Evolutionary conservation across 345 rosid genomes (phyloP).

Genomic region (Salix koriyanagi): DNA sequence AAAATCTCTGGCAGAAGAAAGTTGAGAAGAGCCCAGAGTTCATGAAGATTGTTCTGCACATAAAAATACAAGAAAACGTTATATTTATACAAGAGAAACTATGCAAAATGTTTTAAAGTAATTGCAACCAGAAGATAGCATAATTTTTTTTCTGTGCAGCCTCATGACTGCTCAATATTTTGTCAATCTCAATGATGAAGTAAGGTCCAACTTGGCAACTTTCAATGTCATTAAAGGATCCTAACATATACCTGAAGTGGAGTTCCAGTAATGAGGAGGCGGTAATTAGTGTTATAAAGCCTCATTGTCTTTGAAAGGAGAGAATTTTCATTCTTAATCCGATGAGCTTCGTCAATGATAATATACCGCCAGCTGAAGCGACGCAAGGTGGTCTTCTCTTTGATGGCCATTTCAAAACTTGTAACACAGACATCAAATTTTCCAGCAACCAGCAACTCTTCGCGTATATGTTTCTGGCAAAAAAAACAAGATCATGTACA

Average conservation of each 20-base stretch:
- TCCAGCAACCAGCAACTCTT: constrained; percentile 86
- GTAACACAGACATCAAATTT: constrained; percentile 98
- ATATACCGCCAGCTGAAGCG: constrained; percentile 99
- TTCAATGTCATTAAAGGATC: background rate
- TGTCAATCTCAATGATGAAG: background rate
- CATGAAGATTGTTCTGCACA: constrained; percentile 96
- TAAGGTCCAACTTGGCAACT: background rate
- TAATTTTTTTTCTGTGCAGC: background rate
- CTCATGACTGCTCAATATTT: background rate
- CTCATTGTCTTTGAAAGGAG: constrained; percentile 97
- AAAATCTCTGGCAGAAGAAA: constrained; percentile 90
- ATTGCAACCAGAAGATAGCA: background rate
- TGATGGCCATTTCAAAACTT: constrained; percentile 99
- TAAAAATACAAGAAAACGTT: constrained; percentile 5
- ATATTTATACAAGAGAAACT: background rate
- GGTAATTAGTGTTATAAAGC: constrained; percentile 76
- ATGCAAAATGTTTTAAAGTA: background rate
- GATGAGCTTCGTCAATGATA: constrained; percentile 96
- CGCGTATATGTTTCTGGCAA: constrained; percentile 83
- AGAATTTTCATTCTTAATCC: constrained; percentile 92
- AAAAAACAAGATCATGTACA: background rate
- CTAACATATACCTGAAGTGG: constrained; percentile 81
- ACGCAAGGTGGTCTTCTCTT: constrained; percentile 82
- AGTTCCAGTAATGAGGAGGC: constrained; percentile 93
- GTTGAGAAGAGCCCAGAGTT: constrained; percentile 96